Conservation (phyloP, 2,329 filamentous ascomycete genomes). For the Fusarium lyarnte region DNA sequence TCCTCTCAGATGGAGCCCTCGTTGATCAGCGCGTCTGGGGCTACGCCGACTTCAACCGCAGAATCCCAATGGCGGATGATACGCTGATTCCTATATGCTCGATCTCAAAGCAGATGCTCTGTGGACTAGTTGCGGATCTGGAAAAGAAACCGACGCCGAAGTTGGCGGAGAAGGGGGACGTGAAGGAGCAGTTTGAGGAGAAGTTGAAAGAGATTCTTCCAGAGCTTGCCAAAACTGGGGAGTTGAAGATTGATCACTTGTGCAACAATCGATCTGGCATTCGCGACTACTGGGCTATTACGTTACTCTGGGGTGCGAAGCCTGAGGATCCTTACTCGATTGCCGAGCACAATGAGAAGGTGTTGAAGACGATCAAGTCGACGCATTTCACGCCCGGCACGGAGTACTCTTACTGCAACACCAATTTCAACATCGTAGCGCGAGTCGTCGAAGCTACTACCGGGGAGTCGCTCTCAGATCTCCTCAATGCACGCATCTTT, state of each 20-base stretch:
- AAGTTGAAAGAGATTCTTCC: constrained; percentile 19
- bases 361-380: constrained; percentile 16
- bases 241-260: constrained; percentile 14
- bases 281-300: constrained; percentile 31
- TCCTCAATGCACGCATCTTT: constrained; percentile 25
- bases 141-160: constrained; percentile 16
- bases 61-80: constrained; percentile 27
- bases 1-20: constrained; percentile 21
- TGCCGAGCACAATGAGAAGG: constrained; percentile 10
- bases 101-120: constrained; percentile 31
- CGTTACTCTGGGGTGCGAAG: constrained; percentile 24
- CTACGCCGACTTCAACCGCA: constrained; percentile 26
- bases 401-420: constrained; percentile 31
- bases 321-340: constrained; percentile 25
- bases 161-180: constrained; percentile 11
- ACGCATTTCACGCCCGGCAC: constrained; percentile 20
- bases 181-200: constrained; percentile 14
- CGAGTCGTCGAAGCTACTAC: constrained; percentile 19
- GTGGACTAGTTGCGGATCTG: constrained; percentile 22
- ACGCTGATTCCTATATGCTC: constrained; percentile 29
- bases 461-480: constrained; percentile 5
- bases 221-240: constrained; percentile 3
- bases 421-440: constrained; percentile 28
- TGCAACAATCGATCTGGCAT: constrained; percentile 30
- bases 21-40: constrained; percentile 22